Evolutionary conservation across 768 basidiomycete species (phyloP), one percentile per base, ranked within the genome.

Genomic region (Leccinum rimulosum): DNA sequence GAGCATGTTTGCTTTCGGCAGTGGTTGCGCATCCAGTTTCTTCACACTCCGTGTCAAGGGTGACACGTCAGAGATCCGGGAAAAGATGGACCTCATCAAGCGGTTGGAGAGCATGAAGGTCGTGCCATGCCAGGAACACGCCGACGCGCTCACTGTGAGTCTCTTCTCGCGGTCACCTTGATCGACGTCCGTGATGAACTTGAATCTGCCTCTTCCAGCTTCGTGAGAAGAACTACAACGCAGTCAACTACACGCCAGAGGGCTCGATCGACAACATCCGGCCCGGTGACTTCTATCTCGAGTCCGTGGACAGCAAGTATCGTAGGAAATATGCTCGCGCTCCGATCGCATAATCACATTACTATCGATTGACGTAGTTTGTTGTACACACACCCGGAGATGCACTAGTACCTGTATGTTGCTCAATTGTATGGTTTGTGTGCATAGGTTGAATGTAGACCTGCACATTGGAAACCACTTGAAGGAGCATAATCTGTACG

Each of bases 181-280:
- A 43, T 43, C 15, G 19, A 28, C 28, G 3, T 19, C 12, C 2
- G 11, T 12, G 17, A 25, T 25, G 25, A 25, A 25, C 25, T 55
- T 67, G 31, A 66, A 19, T 25, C n/a, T 10, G 9, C 12, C 25
- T 3, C 38, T n/a, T 31, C 12, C 65, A 95, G 95, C 87, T 98
- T 54, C 92, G 96, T 45, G 96, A 98, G 79, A 88, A 91, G 77
- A 96, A 95, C 82, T 95, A 98, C 82, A 96, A 95, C 67, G 86
- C 92, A 15, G 85, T 81, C 27, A 80, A 85, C 65, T 99, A 91
- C 79, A 83, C 83, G 3, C 97, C 97, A 12, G 81, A 84, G 53
- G 97, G 97, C 50, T 87, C 85, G 25, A 74, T 95, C 59, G 91
- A 95, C 61, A 89, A 97, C 82, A 89, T 99, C 74, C 95, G 93